Conservation (phyloP, 805 yeast species). For the Cyberlindnera maclurae region DNA sequence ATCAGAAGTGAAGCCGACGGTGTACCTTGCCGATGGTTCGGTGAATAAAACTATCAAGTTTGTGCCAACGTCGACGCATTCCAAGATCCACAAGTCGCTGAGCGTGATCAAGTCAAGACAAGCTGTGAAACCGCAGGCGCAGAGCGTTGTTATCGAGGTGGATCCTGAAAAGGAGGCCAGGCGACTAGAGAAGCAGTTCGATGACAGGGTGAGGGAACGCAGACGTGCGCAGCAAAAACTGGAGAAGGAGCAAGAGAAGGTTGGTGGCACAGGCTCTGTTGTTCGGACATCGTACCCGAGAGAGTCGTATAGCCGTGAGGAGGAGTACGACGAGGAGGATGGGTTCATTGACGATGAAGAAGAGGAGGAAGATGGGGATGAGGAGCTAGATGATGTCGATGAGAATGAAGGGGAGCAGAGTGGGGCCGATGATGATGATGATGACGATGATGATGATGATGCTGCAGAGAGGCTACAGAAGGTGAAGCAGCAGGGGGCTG, state of each 20-base stretch:
- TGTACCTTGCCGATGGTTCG: conserved; percentile 41
- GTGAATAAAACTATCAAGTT: conserved; percentile 63
- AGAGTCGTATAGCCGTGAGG: conserved; percentile 25
- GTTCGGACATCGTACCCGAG: conserved; percentile 15
- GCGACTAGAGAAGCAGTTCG: conserved; percentile 59
- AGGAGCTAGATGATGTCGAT: conserved; percentile 31
- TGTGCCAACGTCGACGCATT: conserved; percentile 85
- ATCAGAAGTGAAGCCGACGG: conserved; percentile 2
- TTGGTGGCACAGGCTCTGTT: conserved; percentile 29
- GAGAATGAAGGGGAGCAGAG: conserved; percentile 24
- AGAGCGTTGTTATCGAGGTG: conserved; percentile 33
- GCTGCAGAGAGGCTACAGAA: conserved; percentile 24
- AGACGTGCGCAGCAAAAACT: conserved; percentile 50
- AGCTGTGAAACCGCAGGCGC: conserved; percentile 30
- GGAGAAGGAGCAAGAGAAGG: conserved; percentile 49
- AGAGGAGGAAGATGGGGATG: conserved; percentile 42
- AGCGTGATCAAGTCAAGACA: conserved; percentile 45
- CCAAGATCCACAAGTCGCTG: conserved; percentile 73
- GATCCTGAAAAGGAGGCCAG: conserved; percentile 70
- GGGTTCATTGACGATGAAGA: conserved; percentile 39
- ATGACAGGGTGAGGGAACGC: conserved; percentile 58
- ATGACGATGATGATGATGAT: conserved; percentile 46
- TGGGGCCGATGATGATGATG: conserved; percentile 25
- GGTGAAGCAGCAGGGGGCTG: conserved; percentile 40
- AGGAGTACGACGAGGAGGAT: conserved; percentile 32